phyloP scores from a whole-genome alignment of 257 asterid species.

The Petrea volubilis region DNA sequence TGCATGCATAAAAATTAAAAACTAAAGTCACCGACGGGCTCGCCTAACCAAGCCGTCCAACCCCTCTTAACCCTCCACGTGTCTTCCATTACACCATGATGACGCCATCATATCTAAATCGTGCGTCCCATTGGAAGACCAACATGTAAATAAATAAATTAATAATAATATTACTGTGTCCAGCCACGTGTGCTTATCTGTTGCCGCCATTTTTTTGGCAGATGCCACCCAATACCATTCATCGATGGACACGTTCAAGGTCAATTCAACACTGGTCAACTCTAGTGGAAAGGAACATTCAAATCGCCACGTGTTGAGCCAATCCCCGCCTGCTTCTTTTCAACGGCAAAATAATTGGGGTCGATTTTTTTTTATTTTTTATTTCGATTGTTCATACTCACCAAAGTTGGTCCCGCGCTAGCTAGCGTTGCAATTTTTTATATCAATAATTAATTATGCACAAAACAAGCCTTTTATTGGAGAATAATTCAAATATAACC shows the following conservation, averaged over 20 bases:
- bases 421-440: not conserved
- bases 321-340: not conserved
- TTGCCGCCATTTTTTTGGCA: conserved; percentile 33
- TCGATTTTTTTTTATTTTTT: conserved; percentile 8
- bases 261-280: not conserved
- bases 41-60: conserved; percentile 36
- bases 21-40: not conserved
- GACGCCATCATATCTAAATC: conserved; percentile 27
- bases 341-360: conserved; percentile 13
- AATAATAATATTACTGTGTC: not conserved
- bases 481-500: not conserved
- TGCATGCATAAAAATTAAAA: no score
- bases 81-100: conserved; percentile 7
- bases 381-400: not conserved
- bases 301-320: conserved; percentile 18
- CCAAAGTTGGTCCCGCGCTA: not conserved
- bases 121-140: conserved; percentile 22
- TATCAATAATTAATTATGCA: not conserved
- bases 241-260: conserved; percentile 27
- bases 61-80: conserved; percentile 29
- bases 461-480: no score
- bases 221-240: conserved; percentile 26
- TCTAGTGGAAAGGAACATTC: not conserved
- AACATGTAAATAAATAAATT: not conserved
- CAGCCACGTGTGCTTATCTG: conserved; percentile 31